Conservation (phyloP, 768 basidiomycete species). For the Serpula lacrymans region DNA sequence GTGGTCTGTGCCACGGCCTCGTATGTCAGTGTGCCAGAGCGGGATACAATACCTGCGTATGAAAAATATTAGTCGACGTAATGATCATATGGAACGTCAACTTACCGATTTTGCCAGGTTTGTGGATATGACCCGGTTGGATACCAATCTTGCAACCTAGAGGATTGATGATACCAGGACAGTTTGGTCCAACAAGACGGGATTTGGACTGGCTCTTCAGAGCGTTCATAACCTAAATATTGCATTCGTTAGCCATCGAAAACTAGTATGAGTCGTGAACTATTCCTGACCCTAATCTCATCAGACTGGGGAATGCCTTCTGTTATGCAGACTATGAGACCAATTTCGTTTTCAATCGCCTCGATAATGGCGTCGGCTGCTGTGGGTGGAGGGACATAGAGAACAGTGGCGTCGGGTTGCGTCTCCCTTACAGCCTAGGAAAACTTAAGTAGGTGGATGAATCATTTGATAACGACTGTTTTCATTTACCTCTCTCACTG, state of each 20-base stretch:
- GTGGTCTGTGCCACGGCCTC: constrained; percentile 99
- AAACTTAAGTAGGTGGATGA: constrained; percentile 3
- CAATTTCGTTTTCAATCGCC: constrained; percentile 98
- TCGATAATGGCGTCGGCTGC: constrained; percentile 98
- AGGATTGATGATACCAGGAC: constrained; percentile 97
- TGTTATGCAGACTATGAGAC: constrained; percentile 96
- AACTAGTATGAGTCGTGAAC: not conserved
- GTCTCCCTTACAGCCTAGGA: constrained; percentile 80
- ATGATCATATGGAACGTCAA: constrained; percentile 1
- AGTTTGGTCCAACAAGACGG: constrained; percentile 97
- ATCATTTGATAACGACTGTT: not conserved
- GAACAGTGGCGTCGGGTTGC: constrained; percentile 88
- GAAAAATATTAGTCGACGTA: constrained; percentile 1
- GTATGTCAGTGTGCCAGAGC: constrained; percentile 95
- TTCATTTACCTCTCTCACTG: constrained; percentile 76
- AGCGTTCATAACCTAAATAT: constrained; percentile 79
- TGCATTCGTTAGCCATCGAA: not conserved
- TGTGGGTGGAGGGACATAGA: constrained; percentile 96
- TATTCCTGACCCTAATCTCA: constrained; percentile 74
- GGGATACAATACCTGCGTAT: constrained; percentile 82
- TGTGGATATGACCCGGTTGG: constrained; percentile 96
- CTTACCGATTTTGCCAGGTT: constrained; percentile 90
- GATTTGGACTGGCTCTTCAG: constrained; percentile 92
- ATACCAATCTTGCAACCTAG: constrained; percentile 99
- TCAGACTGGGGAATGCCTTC: constrained; percentile 98